A percentile compares a stretch with the other conserved stretches of the same genome.
Conservation (phyloP, 176 grass and related monocot genomes). For the Miscanthus lutarioriparius region DNA sequence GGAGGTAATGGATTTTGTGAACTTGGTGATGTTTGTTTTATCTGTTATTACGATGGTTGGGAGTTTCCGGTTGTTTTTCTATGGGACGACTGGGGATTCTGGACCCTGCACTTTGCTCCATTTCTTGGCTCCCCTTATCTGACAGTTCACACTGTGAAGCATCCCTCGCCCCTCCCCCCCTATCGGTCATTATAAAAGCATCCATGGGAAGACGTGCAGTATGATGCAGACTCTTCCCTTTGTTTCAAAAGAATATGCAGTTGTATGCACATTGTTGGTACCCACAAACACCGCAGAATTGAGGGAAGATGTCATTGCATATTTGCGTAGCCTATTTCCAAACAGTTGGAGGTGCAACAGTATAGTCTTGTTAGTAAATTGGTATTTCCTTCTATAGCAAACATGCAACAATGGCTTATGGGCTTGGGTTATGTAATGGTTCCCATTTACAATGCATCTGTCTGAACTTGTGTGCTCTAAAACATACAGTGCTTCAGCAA, state of each 20-base stretch:
- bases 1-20: constrained; percentile 23
- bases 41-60: background rate
- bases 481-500: background rate
- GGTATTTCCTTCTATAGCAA: too few relatives aligned
- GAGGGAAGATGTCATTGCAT: background rate
- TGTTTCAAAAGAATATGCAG: background rate
- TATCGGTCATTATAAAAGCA: background rate
- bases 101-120: background rate
- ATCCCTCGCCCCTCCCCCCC: background rate
- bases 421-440: too few relatives aligned
- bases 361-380: background rate
- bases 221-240: constrained; percentile 2
- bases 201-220: background rate
- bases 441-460: background rate
- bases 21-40: background rate
- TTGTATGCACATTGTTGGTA: background rate
- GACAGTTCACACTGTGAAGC: background rate
- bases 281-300: background rate
- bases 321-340: background rate
- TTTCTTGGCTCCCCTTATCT: background rate
- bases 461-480: background rate
- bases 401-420: too few relatives aligned
- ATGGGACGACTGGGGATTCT: background rate
- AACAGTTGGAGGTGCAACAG: background rate
- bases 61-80: background rate